phyloP scores from a whole-genome alignment of 495 filamentous ascomycete genomes.

The Aspergillus egyptiacus region DNA sequence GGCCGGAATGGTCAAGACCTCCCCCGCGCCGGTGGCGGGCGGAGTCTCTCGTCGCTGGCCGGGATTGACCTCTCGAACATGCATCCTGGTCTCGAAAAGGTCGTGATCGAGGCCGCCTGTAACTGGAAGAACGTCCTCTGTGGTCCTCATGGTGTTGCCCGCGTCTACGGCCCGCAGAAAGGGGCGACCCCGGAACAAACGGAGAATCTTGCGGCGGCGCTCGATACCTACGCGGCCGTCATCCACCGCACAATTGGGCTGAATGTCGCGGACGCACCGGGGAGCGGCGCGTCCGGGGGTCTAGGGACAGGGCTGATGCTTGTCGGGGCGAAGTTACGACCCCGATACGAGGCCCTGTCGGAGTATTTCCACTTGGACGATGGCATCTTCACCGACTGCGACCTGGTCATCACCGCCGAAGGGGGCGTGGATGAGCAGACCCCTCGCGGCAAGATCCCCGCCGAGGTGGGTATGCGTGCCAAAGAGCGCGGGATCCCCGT shows the following conservation, averaged over 20 bases:
- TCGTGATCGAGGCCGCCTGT: slow-evolving; percentile 8
- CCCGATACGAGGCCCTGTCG: slow-evolving; percentile 9
- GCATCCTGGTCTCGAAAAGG: slow-evolving; percentile 5
- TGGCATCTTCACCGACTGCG: slow-evolving; percentile 6
- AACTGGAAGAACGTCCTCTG: slow-evolving; percentile 14
- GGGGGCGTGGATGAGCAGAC: slow-evolving; percentile 13
- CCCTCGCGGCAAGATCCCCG: slow-evolving; percentile 10
- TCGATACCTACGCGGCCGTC: slow-evolving; percentile 3
- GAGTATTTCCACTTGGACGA: slow-evolving; percentile 5
- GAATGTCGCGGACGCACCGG: not conserved
- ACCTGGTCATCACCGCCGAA: slow-evolving; percentile 9
- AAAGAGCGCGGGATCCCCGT: slow-evolving; percentile 3
- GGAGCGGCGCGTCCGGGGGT: slow-evolving; percentile 13
- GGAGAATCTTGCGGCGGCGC: not conserved
- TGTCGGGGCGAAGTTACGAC: slow-evolving; percentile 8
- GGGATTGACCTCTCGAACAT: not conserved
- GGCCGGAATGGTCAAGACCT: not conserved
- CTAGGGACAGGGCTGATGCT: slow-evolving; percentile 10
- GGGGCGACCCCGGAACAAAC: slow-evolving; percentile 5
- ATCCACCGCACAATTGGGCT: slow-evolving; percentile 4
- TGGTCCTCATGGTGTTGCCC: slow-evolving; percentile 7
- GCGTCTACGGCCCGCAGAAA: slow-evolving; percentile 11
- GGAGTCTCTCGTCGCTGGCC: slow-evolving; percentile 1
- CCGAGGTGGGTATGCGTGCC: slow-evolving; percentile 10
- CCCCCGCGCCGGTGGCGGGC: slow-evolving; percentile 1